Base-by-base conservation (phyloP, 805 yeast species). In the Lipomyces japonicus region DNA sequence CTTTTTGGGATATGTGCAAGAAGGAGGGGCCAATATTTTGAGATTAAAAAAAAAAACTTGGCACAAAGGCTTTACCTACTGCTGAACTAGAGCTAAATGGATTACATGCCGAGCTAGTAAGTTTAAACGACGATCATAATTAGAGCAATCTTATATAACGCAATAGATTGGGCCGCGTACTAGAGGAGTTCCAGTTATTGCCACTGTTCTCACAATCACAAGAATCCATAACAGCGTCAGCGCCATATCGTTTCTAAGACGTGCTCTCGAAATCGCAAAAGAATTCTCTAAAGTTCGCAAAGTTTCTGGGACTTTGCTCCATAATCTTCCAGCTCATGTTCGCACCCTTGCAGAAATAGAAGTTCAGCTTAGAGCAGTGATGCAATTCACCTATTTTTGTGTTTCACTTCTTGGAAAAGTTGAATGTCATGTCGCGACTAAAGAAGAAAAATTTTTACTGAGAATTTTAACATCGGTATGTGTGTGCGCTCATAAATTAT, bases 51-150 rank as follows among this genome's bases (percentile, higher is more conserved):
- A n/a, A 63, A 44, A 64, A 65, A 46, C 62, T 62, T 16, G 68
- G 68, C n/a, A 64, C 68, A 4, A 48, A 54, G 19, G 65, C 68
- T 10, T 39, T 64, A 21, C 68, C 68, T 3, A 64, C 68, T 3
- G 68, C 68, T 1, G 68, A 64, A 25, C 46, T 64, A 10, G 66
- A 64, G 50, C 56, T 64, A 12, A 34, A 45, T n/a, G 58, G 58
- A 28, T 31, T 65, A 39, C 49, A 47, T 10, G 58, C 61, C 2
- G 57, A 59, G 34, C 28, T 61, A 16, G 42, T 37, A 37, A 16
- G 16, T 6, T 16, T 14, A n/a, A 21, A 10, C 4, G n/a, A 23
- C 2, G 6, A 37, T 21, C 14, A n/a, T 7, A 19, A 5, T 18
- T 21, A 16, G 22, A 6, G 10, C 40, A 14, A 37, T 21, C 40